Percentiles rank a stretch among this genome's conserved stretches.
Conservation (phyloP, 78 protist species). For the Emiliania huxleyi region DNA sequence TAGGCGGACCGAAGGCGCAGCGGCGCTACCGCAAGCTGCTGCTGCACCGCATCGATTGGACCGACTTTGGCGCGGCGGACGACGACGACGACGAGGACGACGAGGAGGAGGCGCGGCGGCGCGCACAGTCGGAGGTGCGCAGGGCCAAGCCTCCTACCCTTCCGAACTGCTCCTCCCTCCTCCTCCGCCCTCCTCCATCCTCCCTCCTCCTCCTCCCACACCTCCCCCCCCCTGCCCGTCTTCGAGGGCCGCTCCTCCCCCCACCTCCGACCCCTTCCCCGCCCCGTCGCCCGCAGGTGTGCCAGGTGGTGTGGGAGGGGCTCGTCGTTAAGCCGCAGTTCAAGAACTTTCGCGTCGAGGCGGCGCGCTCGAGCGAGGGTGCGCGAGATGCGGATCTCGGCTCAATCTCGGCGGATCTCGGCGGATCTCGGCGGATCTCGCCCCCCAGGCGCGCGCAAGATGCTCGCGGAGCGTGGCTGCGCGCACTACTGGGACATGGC, state of each 20-base stretch:
- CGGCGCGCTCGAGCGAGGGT: not conserved
- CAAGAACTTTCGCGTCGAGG: not conserved
- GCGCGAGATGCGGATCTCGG: no score
- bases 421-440: no score
- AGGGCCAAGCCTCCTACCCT: no score
- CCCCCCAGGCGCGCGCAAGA: not conserved
- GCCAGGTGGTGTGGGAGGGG: not conserved
- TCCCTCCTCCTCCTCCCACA: no score
- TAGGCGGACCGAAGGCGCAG: constrained; percentile 2
- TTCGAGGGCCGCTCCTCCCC: no score
- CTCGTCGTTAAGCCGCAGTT: not conserved
- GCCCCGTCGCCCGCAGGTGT: not conserved
- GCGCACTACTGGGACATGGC: constrained; percentile 2
- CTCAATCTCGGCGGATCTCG: no score
- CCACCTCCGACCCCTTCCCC: no score
- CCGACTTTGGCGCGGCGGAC: not conserved
- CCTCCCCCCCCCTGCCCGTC: no score
- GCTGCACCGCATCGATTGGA: constrained; percentile 25
- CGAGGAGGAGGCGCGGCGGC: not conserved
- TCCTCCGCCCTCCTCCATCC: no score
- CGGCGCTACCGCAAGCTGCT: not conserved
- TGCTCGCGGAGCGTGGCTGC: not conserved
- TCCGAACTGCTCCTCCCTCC: no score
- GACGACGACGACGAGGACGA: constrained; percentile 19
- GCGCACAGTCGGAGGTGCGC: not conserved